phyloP scores from a whole-genome alignment of 2,329 filamentous ascomycete species.

The Cytospora schulzeri region DNA sequence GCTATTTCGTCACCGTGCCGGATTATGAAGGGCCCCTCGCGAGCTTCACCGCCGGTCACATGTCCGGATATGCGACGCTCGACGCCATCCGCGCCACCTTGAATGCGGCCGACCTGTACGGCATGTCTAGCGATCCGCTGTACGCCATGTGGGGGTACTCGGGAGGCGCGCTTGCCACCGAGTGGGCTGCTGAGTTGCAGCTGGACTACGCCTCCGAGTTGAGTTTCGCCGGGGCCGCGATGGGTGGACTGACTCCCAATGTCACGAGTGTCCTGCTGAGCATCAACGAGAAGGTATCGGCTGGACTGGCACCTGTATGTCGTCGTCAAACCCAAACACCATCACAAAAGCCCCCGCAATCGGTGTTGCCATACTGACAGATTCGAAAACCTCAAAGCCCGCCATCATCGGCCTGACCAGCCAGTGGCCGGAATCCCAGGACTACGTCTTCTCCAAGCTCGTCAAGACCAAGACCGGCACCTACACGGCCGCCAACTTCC shows the following conservation, averaged over 20 bases:
- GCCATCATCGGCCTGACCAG: constrained; percentile 36
- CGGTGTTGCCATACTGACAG: not conserved
- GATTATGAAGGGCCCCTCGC: constrained; percentile 48
- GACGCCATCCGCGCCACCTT: constrained; percentile 47
- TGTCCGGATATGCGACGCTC: constrained; percentile 46
- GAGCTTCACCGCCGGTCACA: constrained; percentile 45
- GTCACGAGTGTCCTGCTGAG: constrained; percentile 39
- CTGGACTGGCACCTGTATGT: constrained; percentile 36
- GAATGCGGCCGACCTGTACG: constrained; percentile 31
- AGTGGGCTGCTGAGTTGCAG: constrained; percentile 53
- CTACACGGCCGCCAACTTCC: constrained; percentile 40
- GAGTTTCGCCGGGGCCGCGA: constrained; percentile 45
- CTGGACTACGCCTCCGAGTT: constrained; percentile 51
- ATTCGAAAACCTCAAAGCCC: not conserved
- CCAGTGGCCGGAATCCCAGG: constrained; percentile 38
- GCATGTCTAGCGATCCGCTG: constrained; percentile 37
- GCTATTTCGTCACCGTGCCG: constrained; percentile 48
- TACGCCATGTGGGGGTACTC: constrained; percentile 56
- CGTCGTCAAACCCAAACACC: not conserved
- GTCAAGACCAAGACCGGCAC: constrained; percentile 34
- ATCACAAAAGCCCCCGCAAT: not conserved
- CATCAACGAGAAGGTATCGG: constrained; percentile 36
- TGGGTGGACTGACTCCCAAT: constrained; percentile 50
- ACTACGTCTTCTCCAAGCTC: constrained; percentile 34
- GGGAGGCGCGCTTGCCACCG: constrained; percentile 52